Evolutionary conservation across 106 monocot species (phyloP), one percentile per base, ranked within the genome.

Genomic region (Platanthera guangdongensis): DNA sequence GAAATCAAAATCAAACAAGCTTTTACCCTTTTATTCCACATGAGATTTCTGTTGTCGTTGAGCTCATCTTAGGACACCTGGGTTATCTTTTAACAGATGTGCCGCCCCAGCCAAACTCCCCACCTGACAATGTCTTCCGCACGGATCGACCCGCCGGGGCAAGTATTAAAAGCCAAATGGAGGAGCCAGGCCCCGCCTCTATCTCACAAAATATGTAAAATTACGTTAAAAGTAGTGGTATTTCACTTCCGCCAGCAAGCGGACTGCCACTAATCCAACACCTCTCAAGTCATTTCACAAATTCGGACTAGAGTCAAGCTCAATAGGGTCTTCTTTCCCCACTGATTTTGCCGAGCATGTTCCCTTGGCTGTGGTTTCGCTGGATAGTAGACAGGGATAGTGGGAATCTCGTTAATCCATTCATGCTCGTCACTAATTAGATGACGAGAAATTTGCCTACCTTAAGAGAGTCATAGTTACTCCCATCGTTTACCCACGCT

Each of bases 391-490:
- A 32, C 2, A 32, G 32, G 32, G 32, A 32, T 2, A 32, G 32
- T 32, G 32, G 2, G 2, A 32, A 2, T 32, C 2, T 72, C 50
- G 72, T 72, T 72, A 72, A 72, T 72, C 50, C 72, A 74, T 74
- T 55, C 74, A 83, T 87, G 87, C 77, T 59, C 53, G 47, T 81
- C 76, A 87, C 78, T 83, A 86, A 86, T 86, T 86, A 86, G 83
- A 80, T 80, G 80, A 86, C 78, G 84, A 88, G 88, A 84, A 84
- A 88, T 88, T 88, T 88, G 88, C 84, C 84, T 88, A 88, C 88
- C 88, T 88, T 85, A 88, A 88, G 88, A 88, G 88, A 88, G 84
- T 88, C 88, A 88, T 88, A 87, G 84, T 88, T 88, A 88, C 87
- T 82, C 87, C 54, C 9, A 13, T 13, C 54, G 12, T 54, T 54